Percentiles rank a stretch among this genome's conserved stretches.
Evolutionary conservation across 169 alveolate genomes (phyloP).

Genomic region (Eimeria brunetti): DNA sequence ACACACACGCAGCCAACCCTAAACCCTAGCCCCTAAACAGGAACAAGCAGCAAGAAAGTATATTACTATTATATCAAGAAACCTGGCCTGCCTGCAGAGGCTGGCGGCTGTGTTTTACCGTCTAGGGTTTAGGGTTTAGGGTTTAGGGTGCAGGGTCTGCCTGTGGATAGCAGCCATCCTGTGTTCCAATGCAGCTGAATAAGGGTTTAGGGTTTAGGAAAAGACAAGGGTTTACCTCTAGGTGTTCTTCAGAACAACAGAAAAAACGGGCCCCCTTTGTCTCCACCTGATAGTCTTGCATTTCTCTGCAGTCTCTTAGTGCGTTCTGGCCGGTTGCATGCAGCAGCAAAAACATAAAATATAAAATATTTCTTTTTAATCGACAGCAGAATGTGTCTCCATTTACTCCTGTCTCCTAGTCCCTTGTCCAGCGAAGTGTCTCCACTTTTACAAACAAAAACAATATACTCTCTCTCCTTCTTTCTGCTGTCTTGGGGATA

Average conservation of each 20-base stretch:
- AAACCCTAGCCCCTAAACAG: too few relatives aligned
- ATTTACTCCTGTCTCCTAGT: too few relatives aligned
- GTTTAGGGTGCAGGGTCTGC: neutral
- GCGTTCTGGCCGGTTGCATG: slow-evolving; percentile 25
- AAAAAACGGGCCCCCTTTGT: slow-evolving; percentile 2
- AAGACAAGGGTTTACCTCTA: neutral
- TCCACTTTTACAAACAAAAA: too few relatives aligned
- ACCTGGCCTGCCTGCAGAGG: too few relatives aligned
- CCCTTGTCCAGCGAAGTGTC: too few relatives aligned
- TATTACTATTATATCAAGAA: too few relatives aligned
- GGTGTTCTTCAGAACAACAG: slow-evolving; percentile 51
- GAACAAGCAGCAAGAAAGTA: too few relatives aligned
- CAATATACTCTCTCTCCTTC: neutral
- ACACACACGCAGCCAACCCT: too few relatives aligned
- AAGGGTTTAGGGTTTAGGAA: too few relatives aligned
- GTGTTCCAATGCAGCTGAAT: neutral
- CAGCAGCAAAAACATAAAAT: too few relatives aligned
- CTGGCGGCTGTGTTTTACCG: neutral
- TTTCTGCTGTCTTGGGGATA: neutral
- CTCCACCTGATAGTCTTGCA: slow-evolving; percentile 29
- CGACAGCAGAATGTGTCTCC: too few relatives aligned
- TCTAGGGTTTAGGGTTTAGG: neutral
- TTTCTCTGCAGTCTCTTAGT: slow-evolving; percentile 20
- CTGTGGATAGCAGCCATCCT: neutral
- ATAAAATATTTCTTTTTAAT: too few relatives aligned